Conservation (phyloP, 2,329 filamentous ascomycete species). For the Cucurbitaria berberidis region DNA sequence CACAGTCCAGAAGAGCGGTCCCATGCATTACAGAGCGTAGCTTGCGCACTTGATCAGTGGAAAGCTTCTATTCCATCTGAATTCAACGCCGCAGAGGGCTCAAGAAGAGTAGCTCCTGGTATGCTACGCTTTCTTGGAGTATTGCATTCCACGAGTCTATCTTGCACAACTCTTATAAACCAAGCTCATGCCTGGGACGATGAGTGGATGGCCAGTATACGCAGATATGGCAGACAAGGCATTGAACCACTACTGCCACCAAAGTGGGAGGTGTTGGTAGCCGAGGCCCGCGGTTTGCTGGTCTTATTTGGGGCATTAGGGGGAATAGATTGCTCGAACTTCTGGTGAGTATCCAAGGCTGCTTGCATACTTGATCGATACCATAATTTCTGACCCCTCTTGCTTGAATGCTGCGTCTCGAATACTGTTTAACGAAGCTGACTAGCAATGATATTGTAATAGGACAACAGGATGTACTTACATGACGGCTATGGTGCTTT, state of each 20-base stretch:
- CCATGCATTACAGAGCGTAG: conserved; percentile 17
- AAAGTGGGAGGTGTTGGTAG: conserved; percentile 25
- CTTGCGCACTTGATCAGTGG: conserved; percentile 26
- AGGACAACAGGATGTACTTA: conserved; percentile 30
- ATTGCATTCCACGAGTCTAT: conserved; percentile 27
- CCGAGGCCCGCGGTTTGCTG: conserved; percentile 23
- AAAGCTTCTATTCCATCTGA: conserved; percentile 24
- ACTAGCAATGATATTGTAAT: conserved; percentile 7
- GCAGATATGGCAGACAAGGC: conserved; percentile 16
- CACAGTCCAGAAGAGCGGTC: conserved; percentile 20
- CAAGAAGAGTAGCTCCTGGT: conserved; percentile 14
- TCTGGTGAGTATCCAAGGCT: conserved; percentile 23
- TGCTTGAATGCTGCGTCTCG: conserved; percentile 6
- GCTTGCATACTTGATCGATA: neutral
- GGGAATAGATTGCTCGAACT: conserved; percentile 18
- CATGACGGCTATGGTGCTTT: conserved; percentile 27
- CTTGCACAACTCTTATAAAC: conserved; percentile 26
- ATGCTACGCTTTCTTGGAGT: conserved; percentile 21
- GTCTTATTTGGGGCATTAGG: conserved; percentile 20
- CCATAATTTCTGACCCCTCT: neutral
- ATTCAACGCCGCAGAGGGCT: conserved; percentile 18
- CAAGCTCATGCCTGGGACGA: conserved; percentile 23
- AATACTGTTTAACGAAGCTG: conserved; percentile 8
- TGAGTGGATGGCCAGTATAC: conserved; percentile 20
- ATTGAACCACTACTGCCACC: conserved; percentile 20